phyloP scores from a whole-genome alignment of 202 grass and related monocot species.

The Carex arenaria region DNA sequence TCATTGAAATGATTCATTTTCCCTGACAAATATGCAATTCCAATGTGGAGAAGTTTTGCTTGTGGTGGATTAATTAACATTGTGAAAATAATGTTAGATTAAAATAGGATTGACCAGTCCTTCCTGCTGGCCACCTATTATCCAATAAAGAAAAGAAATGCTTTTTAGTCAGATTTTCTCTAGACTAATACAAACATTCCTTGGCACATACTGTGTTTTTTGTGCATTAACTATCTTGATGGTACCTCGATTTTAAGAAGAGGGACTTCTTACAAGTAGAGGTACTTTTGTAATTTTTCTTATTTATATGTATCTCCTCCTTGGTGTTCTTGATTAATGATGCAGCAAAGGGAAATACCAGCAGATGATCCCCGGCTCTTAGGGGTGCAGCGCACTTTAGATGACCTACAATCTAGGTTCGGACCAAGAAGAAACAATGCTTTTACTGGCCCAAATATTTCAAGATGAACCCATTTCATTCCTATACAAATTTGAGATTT shows the following conservation, averaged over 20 bases:
- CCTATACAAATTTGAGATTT: background rate
- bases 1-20: background rate
- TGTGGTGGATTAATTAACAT: background rate
- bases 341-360: constrained; percentile 79
- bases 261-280: background rate
- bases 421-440: constrained; percentile 51
- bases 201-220: background rate
- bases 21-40: background rate
- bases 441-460: constrained; percentile 17
- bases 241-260: background rate
- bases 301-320: background rate
- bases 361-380: constrained; percentile 73
- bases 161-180: background rate
- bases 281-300: background rate
- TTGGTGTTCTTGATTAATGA: constrained; percentile 16
- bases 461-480: constrained; percentile 10
- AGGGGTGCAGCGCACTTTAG: constrained; percentile 39
- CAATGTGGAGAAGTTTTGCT: background rate
- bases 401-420: constrained; percentile 41
- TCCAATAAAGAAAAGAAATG: background rate
- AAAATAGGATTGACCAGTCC: background rate
- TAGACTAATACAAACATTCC: background rate
- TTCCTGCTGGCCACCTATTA: background rate
- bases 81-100: background rate
- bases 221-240: background rate